Percentiles rank a stretch among this genome's conserved stretches.
Evolutionary conservation across 1,139 yeast genomes (phyloP).

Genomic region (Candida anutae): DNA sequence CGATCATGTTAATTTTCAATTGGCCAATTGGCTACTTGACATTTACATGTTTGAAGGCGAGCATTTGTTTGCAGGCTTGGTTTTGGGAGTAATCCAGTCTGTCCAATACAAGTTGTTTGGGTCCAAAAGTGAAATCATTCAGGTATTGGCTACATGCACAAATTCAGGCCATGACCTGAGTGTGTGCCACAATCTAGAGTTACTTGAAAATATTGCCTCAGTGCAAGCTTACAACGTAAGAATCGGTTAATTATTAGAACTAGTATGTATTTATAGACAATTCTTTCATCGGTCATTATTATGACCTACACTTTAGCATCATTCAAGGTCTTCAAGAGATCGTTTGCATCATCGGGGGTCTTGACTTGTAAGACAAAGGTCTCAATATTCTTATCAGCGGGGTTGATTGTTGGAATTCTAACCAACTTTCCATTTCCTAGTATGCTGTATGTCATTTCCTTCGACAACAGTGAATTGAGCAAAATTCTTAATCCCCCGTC

Average conservation of each 20-base stretch:
- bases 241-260: no score
- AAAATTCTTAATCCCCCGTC: conserved; percentile 85
- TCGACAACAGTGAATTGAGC: conserved; percentile 52
- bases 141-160: no score
- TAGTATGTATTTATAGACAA: no score
- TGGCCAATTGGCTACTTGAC: conserved; percentile 38
- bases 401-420: conserved; percentile 49
- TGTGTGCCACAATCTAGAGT: no score
- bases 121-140: conserved; percentile 34
- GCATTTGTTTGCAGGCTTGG: conserved; percentile 39
- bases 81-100: conserved; percentile 40
- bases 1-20: conserved; percentile 17
- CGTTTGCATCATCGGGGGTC: conserved; percentile 56
- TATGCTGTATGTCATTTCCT: conserved; percentile 46
- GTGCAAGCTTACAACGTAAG: no score
- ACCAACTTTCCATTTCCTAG: conserved; percentile 55
- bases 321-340: conserved; percentile 49
- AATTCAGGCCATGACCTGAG: no score
- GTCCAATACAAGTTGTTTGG: conserved; percentile 50
- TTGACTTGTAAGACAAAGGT: conserved; percentile 71
- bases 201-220: no score
- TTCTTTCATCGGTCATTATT: no score
- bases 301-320: conserved; percentile 12
- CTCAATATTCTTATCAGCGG: conserved; percentile 29
- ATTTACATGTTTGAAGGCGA: conserved; percentile 51